Evolutionary conservation across 2,329 filamentous ascomycete genomes (phyloP).

Genomic region (Chrysoporthe puriensis): DNA sequence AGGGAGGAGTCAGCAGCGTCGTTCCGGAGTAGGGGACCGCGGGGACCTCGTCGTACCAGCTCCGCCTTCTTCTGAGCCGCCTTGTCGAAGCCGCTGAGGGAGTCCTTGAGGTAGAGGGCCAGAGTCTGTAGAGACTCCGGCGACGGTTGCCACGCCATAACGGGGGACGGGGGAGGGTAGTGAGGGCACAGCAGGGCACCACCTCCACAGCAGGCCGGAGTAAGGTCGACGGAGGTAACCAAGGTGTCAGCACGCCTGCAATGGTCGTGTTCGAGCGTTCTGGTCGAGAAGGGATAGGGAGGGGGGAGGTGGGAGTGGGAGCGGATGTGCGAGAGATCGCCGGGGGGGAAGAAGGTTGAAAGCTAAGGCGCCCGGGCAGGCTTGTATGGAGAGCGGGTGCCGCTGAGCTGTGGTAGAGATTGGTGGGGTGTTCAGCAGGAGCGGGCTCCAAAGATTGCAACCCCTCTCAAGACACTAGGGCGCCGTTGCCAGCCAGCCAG

Average conservation of each 20-base stretch:
- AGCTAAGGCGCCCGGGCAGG: constrained; percentile 11
- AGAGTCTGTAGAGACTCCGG: constrained; percentile 88
- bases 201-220: constrained; percentile 23
- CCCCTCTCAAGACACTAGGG: constrained; percentile 4
- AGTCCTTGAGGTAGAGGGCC: constrained; percentile 86
- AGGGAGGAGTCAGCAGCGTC: constrained; percentile 14
- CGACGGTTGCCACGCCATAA: constrained; percentile 92
- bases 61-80: constrained; percentile 87
- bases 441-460: constrained; percentile 18
- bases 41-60: constrained; percentile 61
- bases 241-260: not conserved
- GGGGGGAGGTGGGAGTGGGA: not conserved
- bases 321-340: constrained; percentile 2
- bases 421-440: constrained; percentile 13
- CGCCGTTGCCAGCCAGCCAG: constrained; percentile 2
- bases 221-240: not conserved
- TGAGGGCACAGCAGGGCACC: constrained; percentile 26
- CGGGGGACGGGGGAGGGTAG: constrained; percentile 11
- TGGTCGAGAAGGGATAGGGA: not conserved
- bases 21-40: not conserved
- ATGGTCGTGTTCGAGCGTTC: not conserved
- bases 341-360: constrained; percentile 7
- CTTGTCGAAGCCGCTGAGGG: constrained; percentile 81
- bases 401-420: constrained; percentile 14
- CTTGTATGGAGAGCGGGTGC: constrained; percentile 7